Conservation (phyloP, 345 rosid species). For the Salix arbutifolia region DNA sequence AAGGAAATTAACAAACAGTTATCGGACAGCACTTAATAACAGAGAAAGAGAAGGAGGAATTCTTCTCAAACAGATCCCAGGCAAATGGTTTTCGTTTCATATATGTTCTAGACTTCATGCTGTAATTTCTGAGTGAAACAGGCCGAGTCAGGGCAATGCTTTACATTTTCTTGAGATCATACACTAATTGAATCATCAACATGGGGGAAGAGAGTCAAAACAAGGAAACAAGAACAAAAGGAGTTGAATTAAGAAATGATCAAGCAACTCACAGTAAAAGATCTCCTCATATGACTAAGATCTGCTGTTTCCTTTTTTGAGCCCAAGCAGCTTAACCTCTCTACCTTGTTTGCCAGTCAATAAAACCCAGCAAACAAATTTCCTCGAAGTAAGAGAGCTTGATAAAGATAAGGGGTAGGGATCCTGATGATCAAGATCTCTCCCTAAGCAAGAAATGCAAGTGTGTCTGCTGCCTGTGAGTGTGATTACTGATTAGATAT, state of each 20-base stretch:
- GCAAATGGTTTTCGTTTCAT: background rate
- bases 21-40: background rate
- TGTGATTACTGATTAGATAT: constrained; percentile 50
- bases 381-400: constrained; percentile 16
- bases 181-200: background rate
- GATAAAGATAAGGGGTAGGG: constrained; percentile 17
- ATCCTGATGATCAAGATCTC: constrained; percentile 36
- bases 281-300: constrained; percentile 83
- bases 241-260: background rate
- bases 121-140: background rate
- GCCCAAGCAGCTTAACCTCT: constrained; percentile 22
- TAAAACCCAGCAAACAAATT: constrained; percentile 14
- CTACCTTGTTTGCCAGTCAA: background rate
- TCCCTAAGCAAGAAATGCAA: constrained; percentile 30
- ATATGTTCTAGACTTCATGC: background rate
- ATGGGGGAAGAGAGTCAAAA: background rate
- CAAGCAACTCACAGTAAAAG: constrained; percentile 58
- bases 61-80: constrained; percentile 21
- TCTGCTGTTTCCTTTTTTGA: constrained; percentile 39
- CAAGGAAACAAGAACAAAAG: background rate
- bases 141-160: constrained; percentile 11
- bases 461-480: constrained; percentile 13
- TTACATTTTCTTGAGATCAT: constrained; percentile 15
- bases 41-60: background rate
- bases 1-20: background rate